These are phyloP conservation scores for Diplosphaera chodatii DNA, from an alignment of 139 green algal genomes.

Conservation along the genomic window DNA sequence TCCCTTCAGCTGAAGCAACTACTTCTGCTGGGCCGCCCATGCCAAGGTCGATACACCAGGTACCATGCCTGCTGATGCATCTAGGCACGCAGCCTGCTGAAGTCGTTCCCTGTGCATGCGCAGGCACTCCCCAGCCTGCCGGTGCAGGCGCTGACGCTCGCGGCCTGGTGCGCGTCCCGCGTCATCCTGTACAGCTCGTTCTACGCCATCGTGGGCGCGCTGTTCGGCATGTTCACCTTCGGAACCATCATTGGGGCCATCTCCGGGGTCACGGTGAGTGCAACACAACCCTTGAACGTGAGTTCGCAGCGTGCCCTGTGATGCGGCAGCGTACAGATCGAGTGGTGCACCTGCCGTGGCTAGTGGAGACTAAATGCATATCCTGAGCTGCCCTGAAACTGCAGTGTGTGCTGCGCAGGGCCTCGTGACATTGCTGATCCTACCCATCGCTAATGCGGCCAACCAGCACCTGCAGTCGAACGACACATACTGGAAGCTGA, in stretches of 20 bases:
- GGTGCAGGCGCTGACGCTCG: not conserved
- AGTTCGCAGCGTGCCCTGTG: too few relatives aligned
- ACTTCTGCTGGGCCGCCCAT: too few relatives aligned
- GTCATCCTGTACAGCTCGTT: not conserved
- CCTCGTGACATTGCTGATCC: not conserved
- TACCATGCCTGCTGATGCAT: too few relatives aligned
- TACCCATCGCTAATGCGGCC: not conserved
- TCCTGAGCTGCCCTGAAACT: too few relatives aligned
- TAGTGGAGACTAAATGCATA: too few relatives aligned
- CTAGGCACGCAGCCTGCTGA: too few relatives aligned
- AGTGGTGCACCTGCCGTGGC: too few relatives aligned
- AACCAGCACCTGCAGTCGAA: not conserved
- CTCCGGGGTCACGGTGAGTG: not conserved
- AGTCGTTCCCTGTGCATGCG: not conserved
- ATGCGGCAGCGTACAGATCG: too few relatives aligned
- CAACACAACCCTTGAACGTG: too few relatives aligned
- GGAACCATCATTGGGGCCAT: not conserved
- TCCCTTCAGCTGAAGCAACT: too few relatives aligned
- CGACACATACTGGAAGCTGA: not conserved
- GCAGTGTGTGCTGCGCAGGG: too few relatives aligned
- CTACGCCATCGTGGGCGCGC: not conserved
- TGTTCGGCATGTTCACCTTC: not conserved
- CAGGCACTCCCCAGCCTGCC: not conserved
- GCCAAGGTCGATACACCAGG: too few relatives aligned
- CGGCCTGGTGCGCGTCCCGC: not conserved